Conservation (phyloP, 768 basidiomycete genomes). For the Auricularia cornea region DNA sequence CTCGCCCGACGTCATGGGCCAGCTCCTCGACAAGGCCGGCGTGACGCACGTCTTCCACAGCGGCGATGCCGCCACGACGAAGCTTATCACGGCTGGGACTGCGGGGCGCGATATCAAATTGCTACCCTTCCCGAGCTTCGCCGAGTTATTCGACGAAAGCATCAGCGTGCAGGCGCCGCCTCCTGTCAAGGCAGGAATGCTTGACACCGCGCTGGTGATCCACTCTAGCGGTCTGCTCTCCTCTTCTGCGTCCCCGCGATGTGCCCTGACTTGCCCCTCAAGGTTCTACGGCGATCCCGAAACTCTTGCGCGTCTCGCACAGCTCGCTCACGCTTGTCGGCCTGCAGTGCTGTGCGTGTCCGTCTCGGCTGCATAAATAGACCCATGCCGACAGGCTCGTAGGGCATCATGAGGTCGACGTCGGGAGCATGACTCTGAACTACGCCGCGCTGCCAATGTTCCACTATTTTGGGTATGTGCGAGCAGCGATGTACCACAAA, state of each 20-base stretch:
- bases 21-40: slow-evolving; percentile 30
- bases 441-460: background rate
- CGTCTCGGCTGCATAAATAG: too few relatives aligned
- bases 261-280: background rate
- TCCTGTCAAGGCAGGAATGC: slow-evolving; percentile 5
- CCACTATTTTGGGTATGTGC: background rate
- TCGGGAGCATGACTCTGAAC: background rate
- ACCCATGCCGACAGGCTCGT: too few relatives aligned
- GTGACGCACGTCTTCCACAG: slow-evolving; percentile 20
- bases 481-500: too few relatives aligned
- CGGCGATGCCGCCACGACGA: background rate
- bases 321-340: too few relatives aligned
- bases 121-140: slow-evolving; percentile 13
- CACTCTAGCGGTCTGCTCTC: slow-evolving; percentile 18
- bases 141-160: slow-evolving; percentile 14
- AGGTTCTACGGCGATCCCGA: background rate
- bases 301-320: background rate
- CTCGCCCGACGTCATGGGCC: slow-evolving; percentile 37
- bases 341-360: too few relatives aligned
- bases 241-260: background rate
- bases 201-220: slow-evolving; percentile 16
- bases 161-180: slow-evolving; percentile 9
- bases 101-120: background rate
- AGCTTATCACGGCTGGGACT: background rate
- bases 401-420: background rate